Base-by-base conservation (phyloP, 139 green algal species). In the Chlamydomonas applanata region DNA sequence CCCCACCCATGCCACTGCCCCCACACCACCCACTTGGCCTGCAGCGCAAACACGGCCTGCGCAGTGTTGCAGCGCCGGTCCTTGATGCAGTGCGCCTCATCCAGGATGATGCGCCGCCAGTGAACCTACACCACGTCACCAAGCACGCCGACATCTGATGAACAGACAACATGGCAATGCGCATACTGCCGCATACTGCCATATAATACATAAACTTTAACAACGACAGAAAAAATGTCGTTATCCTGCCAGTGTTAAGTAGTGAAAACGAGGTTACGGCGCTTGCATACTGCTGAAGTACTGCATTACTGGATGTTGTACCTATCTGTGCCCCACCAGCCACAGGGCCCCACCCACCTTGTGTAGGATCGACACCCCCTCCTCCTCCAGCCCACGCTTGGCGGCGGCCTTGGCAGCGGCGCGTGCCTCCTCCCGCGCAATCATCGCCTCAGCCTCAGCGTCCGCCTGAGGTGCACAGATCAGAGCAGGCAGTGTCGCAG, bases 21-120 rank as follows among this genome's bases (percentile, higher is more conserved):
- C n/a, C n/a, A n/a, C n/a, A n/a, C n/a, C 62, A 69, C 67, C 29
- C 44, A 73, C 67, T 73, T 73, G 45, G 46, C 45, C 16, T 62
- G 56, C n/a, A 98, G 87, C 29, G 82, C 87, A 78, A 97, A 97
- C 20, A 96, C 90, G 0, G 93, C 88, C 72, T 94, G 87, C 7
- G 94, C 90, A 0, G 92, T 97, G 76, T 80, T 91, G 78, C 79
- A 92, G 52, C 74, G 75, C 32, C 90, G 77, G 81, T 94, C 91
- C 87, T 98, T 98, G 82, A 98, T 97, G 82, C 67, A 83, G 88
- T 98, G 93, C 5, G 92, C 94, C 80, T 98, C 92, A 69, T 97
- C 90, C 69, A 97, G 84, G 11, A 97, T 79, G 59, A 97, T 86
- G 53, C 93, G 88, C n/a, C 88, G 84, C 93, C 93, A 97, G 1